Evolutionary conservation across 768 basidiomycete species (phyloP).

Genomic region (Rhizopogon salebrosus): DNA sequence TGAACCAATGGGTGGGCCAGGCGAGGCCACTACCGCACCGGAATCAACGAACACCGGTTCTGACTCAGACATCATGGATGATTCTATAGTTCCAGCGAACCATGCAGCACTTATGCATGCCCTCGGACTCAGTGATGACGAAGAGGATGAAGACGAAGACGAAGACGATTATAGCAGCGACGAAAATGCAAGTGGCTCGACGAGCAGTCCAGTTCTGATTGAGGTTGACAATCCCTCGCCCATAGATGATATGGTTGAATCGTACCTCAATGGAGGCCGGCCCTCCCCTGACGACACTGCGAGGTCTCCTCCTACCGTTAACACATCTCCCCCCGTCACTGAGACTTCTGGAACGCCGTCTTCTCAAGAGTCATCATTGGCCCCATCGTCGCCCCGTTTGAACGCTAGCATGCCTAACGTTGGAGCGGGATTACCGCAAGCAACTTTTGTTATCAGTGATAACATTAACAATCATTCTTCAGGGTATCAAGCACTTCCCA

Average conservation of each 20-base stretch:
- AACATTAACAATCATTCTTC: conserved; percentile 4
- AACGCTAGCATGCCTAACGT: neutral
- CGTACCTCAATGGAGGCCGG: neutral
- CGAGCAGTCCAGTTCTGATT: no score
- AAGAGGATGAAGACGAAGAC: no score
- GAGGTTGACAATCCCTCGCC: neutral
- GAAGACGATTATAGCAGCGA: no score
- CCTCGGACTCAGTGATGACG: conserved; percentile 5
- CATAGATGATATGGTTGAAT: neutral
- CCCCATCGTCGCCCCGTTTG: neutral
- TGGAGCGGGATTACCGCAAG: neutral
- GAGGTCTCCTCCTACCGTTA: neutral
- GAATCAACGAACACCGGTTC: neutral
- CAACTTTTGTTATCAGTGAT: neutral
- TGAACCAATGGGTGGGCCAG: no score
- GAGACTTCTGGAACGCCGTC: neutral
- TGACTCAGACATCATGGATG: neutral
- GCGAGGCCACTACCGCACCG: neutral
- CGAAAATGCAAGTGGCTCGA: neutral
- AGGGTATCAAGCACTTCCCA: neutral
- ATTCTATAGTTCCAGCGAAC: neutral
- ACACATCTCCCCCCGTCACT: neutral
- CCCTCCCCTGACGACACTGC: neutral
- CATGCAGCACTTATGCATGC: conserved; percentile 2
- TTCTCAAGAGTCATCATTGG: neutral